Evolutionary conservation across 306 rosid species (phyloP), one percentile per base, ranked within the genome.

Genomic region (Calophaca sinica): DNA sequence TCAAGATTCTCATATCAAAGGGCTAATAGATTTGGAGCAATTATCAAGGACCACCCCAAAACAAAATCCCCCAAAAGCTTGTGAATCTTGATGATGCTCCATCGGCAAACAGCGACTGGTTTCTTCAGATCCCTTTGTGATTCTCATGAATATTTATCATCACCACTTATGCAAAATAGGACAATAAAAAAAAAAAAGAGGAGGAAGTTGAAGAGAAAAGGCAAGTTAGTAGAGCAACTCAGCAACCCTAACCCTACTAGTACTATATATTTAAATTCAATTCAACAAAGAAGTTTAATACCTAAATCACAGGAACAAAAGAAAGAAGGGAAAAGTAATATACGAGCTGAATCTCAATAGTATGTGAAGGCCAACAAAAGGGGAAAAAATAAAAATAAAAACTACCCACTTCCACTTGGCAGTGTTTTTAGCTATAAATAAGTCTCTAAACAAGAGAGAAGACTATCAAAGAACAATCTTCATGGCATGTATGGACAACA

Each of bases 1-100:
- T 93, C 96, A 93, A 86, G 98, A 90, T 93, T 93, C 98, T 76
- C 97, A 91, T 62, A 50, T 35, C 67, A 35, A 71, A 65, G 75
- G 81, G 42, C 9, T 33, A 33, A 45, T 53, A 68, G 50, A 62
- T 73, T 62, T 60, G 68, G 62, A 54, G 58, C 36, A 59, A 49
- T 35, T 32, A 61, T 62, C n/a, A 54, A 74, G 69, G 58, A 59
- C 70, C 75, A 74, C 58, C 26, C 81, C 69, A 61, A 77, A 50
- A 41, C 12, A 9, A 73, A 58, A 80, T 52, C 35, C 76, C 79
- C 29, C 1, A 1, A 63, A 72, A 72, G 63, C 68, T 54, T 86
- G 97, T 84, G 98, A 93, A 93, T 93, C 98, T 77, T 93, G 93
- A 93, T 89, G 96, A 89, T 90, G 96, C 96, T 90, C 60, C 91